Conservation (phyloP, 176 grass and related monocot species). For the Oropetium thomaeum region DNA sequence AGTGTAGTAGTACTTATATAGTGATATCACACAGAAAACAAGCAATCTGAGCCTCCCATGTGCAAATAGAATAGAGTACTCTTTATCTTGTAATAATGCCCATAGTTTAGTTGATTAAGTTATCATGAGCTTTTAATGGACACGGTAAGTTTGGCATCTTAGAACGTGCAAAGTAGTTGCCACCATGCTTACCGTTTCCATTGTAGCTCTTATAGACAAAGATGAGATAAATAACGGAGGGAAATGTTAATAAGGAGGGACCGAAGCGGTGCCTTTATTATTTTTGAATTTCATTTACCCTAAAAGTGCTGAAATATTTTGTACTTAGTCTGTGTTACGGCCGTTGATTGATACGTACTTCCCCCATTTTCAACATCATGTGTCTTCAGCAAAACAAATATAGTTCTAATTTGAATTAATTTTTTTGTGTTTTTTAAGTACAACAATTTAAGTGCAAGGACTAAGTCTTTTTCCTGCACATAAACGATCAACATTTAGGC, state of each 20-base stretch:
- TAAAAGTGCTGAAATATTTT: not conserved
- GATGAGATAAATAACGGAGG: not conserved
- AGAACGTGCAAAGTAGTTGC: constrained; percentile 56
- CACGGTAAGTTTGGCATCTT: constrained; percentile 49
- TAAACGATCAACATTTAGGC: no score
- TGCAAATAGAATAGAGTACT: constrained; percentile 27
- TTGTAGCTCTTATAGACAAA: not conserved
- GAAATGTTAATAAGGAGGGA: not conserved
- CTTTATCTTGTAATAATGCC: constrained; percentile 38
- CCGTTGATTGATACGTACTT: no score
- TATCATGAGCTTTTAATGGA: constrained; percentile 42
- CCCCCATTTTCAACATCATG: no score
- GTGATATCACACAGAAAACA: constrained; percentile 12
- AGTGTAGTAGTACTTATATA: no score
- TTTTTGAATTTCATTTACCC: not conserved
- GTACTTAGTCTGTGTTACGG: not conserved
- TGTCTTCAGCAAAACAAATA: no score
- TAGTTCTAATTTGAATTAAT: no score
- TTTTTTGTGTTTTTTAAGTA: no score
- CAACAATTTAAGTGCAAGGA: no score
- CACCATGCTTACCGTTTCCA: constrained; percentile 32
- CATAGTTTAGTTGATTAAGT: constrained; percentile 25
- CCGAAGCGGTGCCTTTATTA: no score
- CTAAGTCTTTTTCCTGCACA: no score
- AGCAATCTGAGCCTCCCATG: constrained; percentile 20